Conservation (phyloP, 2,329 filamentous ascomycete genomes). For the Alternaria consortialis region DNA sequence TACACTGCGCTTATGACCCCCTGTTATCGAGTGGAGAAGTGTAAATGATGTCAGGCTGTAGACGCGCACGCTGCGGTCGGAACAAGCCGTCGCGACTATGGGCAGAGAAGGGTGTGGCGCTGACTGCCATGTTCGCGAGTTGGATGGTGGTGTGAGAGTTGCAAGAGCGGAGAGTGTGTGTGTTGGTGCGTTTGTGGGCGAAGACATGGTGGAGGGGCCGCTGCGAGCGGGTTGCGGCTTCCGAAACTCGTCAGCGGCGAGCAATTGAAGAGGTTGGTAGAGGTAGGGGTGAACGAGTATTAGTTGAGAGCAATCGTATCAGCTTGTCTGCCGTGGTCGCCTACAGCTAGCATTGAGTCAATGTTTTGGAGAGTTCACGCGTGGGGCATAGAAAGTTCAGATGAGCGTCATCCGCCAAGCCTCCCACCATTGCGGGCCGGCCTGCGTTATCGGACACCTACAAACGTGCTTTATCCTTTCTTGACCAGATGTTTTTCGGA, state of each 20-base stretch:
- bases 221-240: neutral
- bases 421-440: slow-evolving; percentile 7
- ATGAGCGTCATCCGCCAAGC: slow-evolving; percentile 37
- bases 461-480: neutral
- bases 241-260: neutral
- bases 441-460: slow-evolving; percentile 24
- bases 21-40: slow-evolving; percentile 79
- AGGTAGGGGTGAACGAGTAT: neutral
- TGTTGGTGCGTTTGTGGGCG: slow-evolving; percentile 21
- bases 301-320: neutral
- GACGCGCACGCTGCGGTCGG: slow-evolving; percentile 85
- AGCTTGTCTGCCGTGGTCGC: neutral
- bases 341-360: slow-evolving; percentile 4
- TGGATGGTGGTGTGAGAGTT: slow-evolving; percentile 63
- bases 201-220: slow-evolving; percentile 28
- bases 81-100: slow-evolving; percentile 86
- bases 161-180: slow-evolving; percentile 56
- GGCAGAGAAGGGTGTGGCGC: slow-evolving; percentile 86
- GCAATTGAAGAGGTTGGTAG: neutral
- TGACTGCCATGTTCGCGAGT: slow-evolving; percentile 81
- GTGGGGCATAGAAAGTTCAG: slow-evolving; percentile 29
- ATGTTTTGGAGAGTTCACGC: slow-evolving; percentile 1
- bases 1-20: slow-evolving; percentile 92
- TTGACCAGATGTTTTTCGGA: too few species aligned
- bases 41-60: slow-evolving; percentile 86